A percentile compares a stretch with the other conserved stretches of the same genome.
Evolutionary conservation across 345 rosid species (phyloP).

Genomic region (Lepidium didymum): DNA sequence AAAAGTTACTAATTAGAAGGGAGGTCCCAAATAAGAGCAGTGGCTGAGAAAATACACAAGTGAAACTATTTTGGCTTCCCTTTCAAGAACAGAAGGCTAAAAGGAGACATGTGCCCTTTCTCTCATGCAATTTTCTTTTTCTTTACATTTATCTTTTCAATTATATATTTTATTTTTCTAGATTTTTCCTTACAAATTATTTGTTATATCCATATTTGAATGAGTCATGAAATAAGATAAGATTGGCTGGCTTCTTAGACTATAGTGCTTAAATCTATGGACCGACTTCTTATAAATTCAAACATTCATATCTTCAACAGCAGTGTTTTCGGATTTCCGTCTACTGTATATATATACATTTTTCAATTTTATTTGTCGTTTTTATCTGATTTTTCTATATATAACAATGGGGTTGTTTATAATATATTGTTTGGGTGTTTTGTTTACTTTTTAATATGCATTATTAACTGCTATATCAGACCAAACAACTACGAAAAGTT

Average conservation of each 20-base stretch:
- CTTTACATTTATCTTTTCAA: slow-evolving; percentile 11
- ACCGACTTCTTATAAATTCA: slow-evolving; percentile 21
- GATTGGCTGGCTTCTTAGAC: slow-evolving; percentile 19
- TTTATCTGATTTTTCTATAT: background rate
- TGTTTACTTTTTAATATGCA: no score
- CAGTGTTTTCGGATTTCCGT: slow-evolving; percentile 24
- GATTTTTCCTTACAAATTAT: slow-evolving; percentile 7
- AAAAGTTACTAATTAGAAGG: slow-evolving; percentile 1
- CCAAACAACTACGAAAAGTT: background rate
- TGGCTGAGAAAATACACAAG: slow-evolving; percentile 25
- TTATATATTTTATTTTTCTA: background rate
- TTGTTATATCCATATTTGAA: background rate
- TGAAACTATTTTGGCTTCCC: slow-evolving; percentile 32
- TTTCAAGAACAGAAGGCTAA: slow-evolving; percentile 30
- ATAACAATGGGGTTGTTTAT: no score
- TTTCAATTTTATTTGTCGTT: background rate
- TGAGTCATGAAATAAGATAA: slow-evolving; percentile 17
- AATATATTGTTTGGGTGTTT: no score
- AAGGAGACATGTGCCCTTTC: slow-evolving; percentile 36
- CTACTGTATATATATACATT: background rate
- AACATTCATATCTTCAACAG: slow-evolving; percentile 24
- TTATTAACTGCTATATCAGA: no score
- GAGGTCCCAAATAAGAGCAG: slow-evolving; percentile 25
- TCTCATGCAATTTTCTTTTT: slow-evolving; percentile 26
- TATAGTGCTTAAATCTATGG: slow-evolving; percentile 20